Base-by-base conservation (phyloP, 208 protist species). In the Phytomonas sp. region DNA sequence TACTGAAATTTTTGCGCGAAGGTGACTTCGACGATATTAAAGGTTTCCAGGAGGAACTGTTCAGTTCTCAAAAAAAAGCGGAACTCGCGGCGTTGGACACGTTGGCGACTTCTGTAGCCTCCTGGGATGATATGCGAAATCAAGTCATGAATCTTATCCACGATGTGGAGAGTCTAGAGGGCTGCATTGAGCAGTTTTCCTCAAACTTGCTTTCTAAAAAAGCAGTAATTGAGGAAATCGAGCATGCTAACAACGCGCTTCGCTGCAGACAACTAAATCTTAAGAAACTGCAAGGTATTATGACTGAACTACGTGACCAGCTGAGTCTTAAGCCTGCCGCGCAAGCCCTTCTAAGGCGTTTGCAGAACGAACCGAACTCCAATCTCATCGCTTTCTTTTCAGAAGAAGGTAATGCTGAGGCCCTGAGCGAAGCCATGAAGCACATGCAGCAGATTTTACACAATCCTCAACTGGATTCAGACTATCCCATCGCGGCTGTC, bases 401-500 rank as follows among this genome's bases (percentile, higher is more conserved):
- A 2, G 83, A 92, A 61, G 81, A 80, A 11, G 77, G 79, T 67
- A 95, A 93, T 71, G 87, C 83, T 5, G 72, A 51, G 15, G 23
- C 36, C 37, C 5, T 30, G 17, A 51, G 43, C 26, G 51, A 37
- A 26, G 84, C 87, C 3, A 92, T 90, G 84, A 76, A 81, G 67
- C 84, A 88, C 67, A 93, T 87, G 84, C 78, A 88, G 60, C 46
- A 67, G 29, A 77, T 96, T 28, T 66, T 96, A 59, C 86, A 84
- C 46, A 87, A 91, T 75, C 71, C 72, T 28, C 79, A 83, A 37
- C 74, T 93, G 23, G 80, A 84, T 66, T 76, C 33, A 28, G 87
- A 93, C 60, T 96, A 85, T 66, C 91, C 87, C 68, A 96, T 96
- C 70, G 76, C 83, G n/a, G 85, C 86, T 40, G 86, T 96, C 20